phyloP scores from a whole-genome alignment of 2,329 filamentous ascomycete species.

The Stenocarpella maydis region DNA sequence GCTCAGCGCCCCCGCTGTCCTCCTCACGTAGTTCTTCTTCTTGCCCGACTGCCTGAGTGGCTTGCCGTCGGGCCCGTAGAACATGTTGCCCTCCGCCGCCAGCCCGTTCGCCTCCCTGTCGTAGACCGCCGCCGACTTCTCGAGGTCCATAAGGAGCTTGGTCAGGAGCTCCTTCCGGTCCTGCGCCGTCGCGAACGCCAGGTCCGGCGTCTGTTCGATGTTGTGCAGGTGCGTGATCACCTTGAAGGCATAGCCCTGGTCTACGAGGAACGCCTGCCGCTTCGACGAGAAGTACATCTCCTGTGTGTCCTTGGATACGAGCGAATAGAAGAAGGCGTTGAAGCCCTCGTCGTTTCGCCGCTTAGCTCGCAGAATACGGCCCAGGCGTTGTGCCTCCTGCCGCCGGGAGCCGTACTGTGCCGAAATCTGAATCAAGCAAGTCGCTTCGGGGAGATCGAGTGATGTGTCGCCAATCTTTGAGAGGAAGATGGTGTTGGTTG shows the following conservation, averaged over 20 bases:
- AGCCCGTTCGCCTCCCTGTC: slow-evolving; percentile 40
- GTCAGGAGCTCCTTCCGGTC: slow-evolving; percentile 88
- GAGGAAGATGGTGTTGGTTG: slow-evolving; percentile 91
- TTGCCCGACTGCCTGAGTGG: slow-evolving; percentile 41
- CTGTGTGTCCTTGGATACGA: slow-evolving; percentile 96
- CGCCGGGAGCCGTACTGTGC: slow-evolving; percentile 96
- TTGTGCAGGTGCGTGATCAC: slow-evolving; percentile 96
- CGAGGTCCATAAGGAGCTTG: slow-evolving; percentile 88
- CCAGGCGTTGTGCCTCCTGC: slow-evolving; percentile 93
- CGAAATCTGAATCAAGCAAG: slow-evolving; percentile 95
- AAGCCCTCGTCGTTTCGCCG: slow-evolving; percentile 97
- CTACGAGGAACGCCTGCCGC: slow-evolving; percentile 94
- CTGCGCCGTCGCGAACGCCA: slow-evolving; percentile 80
- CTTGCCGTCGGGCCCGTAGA: slow-evolving; percentile 45
- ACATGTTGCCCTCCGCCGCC: slow-evolving; percentile 48
- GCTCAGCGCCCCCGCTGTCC: slow-evolving; percentile 84
- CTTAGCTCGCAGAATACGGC: slow-evolving; percentile 93
- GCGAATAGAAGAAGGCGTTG: slow-evolving; percentile 98
- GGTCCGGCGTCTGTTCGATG: slow-evolving; percentile 81
- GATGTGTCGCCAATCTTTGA: slow-evolving; percentile 99
- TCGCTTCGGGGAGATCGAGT: slow-evolving; percentile 95
- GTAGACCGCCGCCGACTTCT: slow-evolving; percentile 51
- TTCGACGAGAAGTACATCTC: slow-evolving; percentile 99
- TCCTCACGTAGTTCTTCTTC: slow-evolving; percentile 67
- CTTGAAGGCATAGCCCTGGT: slow-evolving; percentile 98